These are phyloP conservation scores for Nakaseomyces bracarensis DNA, from an alignment of 1,139 yeast species.

Conservation along the genomic window DNA sequence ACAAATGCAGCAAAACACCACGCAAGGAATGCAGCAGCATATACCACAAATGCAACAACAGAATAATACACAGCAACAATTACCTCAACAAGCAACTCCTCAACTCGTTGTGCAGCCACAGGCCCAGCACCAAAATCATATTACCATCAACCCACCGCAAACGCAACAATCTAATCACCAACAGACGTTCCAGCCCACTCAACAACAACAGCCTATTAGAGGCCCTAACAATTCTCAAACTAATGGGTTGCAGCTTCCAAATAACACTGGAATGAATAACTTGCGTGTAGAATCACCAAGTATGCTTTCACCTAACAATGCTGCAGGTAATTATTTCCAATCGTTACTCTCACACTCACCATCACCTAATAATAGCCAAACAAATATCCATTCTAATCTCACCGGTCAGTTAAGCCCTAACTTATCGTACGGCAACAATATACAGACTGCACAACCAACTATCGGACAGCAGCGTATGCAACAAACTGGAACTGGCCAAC, in stretches of 20 bases:
- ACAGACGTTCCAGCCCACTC: not conserved
- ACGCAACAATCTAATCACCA: not conserved
- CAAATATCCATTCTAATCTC: constrained; percentile 2
- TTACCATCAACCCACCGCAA: not conserved
- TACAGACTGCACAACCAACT: constrained; percentile 5
- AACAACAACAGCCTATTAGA: not conserved
- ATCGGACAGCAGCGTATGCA: constrained; percentile 12
- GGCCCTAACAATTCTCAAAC: not conserved
- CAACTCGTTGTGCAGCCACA: not conserved
- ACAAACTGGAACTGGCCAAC: constrained; percentile 6
- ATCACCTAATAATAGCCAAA: constrained; percentile 10
- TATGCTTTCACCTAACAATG: constrained; percentile 18
- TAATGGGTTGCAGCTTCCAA: constrained; percentile 1
- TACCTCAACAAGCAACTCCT: not conserved
- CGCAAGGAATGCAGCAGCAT: constrained; percentile 22
- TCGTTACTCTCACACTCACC: constrained; percentile 3
- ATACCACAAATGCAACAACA: constrained; percentile 8
- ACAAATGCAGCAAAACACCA: constrained; percentile 42
- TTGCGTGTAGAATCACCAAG: constrained; percentile 13
- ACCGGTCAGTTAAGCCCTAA: constrained; percentile 9
- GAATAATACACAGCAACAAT: constrained; percentile 4
- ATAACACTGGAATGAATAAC: constrained; percentile 1
- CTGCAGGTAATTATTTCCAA: constrained; percentile 22
- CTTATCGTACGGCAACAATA: constrained; percentile 10
- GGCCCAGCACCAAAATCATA: not conserved